These are phyloP conservation scores for Brettanomyces bruxellensis DNA, from an alignment of 805 yeast genomes.

Conservation along the genomic window DNA sequence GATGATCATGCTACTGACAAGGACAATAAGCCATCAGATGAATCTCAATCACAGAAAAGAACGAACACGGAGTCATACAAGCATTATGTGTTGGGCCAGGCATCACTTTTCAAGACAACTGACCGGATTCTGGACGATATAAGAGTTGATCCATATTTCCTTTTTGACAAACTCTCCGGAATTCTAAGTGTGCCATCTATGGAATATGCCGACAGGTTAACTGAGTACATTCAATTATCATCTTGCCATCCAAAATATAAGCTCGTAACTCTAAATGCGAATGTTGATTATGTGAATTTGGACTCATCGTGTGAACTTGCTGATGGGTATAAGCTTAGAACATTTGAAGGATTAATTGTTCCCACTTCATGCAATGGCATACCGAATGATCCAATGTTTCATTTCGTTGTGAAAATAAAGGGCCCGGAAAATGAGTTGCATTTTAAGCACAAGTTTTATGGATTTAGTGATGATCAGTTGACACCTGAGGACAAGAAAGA, in stretches of 20 bases:
- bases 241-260: not conserved
- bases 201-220: constrained; percentile 26
- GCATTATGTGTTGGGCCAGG: too few relatives aligned
- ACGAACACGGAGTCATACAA: too few relatives aligned
- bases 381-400: constrained; percentile 17
- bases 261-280: not conserved
- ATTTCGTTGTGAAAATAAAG: constrained; percentile 22
- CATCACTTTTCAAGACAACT: constrained; percentile 43
- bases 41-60: too few relatives aligned
- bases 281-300: not conserved
- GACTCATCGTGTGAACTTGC: constrained; percentile 1
- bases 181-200: constrained; percentile 23
- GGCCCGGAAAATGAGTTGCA: constrained; percentile 6
- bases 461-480: constrained; percentile 19
- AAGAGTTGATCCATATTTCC: constrained; percentile 26
- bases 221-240: constrained; percentile 5
- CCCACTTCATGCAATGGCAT: constrained; percentile 8
- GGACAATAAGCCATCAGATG: too few relatives aligned
- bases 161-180: constrained; percentile 17
- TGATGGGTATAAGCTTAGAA: not conserved
- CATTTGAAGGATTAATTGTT: constrained; percentile 18
- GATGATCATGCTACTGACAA: too few relatives aligned
- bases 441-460: constrained; percentile 18
- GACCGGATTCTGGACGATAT: constrained; percentile 63
- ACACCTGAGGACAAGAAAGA: constrained; percentile 17